Evolutionary conservation across 768 basidiomycete genomes (phyloP), one percentile per base, ranked within the genome.

Genomic region (Russula compacta): DNA sequence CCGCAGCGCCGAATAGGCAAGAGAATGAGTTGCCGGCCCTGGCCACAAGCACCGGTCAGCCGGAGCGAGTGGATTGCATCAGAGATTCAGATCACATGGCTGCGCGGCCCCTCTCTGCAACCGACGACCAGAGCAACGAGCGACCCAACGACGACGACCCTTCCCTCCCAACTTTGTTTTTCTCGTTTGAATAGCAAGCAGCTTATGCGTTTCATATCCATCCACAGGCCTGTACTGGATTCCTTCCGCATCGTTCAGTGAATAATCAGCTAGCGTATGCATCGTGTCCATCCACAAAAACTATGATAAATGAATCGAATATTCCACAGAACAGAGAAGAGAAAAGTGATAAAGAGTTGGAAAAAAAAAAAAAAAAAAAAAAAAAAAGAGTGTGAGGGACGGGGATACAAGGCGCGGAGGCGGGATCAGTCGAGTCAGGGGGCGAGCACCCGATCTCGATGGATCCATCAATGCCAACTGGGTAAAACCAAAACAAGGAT

Each of bases 251-350:
- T 14, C 42, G 15, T 44, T 59, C 48, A 42, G 29, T 2, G 43
- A 60, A 60, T 58, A 58, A 43, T n/a, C 24, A 7, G 59, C 35
- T 40, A 56, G 48, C 40, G 54, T 61, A 56, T 56, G 60, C 49
- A 24, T 50, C 24, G 55, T 42, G 38, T 60, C 53, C 35, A 61
- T 36, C 49, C 48, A 49, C 40, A 44, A 50, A 15, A 33, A 36
- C 14, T 24, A 39, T 29, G 35, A 39, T n/a, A 32, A 29, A 56
- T 21, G 46, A 19, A 24, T n/a, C n/a, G 24, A 43, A 54, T 19
- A 43, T 33, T 43, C n/a, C 24, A 11, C 29, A 35, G 43, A 47
- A 50, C 15, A 47, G 32, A 4, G n/a, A 53, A 47, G 21, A 36
- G 19, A 17, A 38, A 59, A 35, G 5, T 43, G 42, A 58, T 58